Evolutionary conservation across 768 basidiomycete genomes (phyloP).

Genomic region (Panaeolus papilionaceus): DNA sequence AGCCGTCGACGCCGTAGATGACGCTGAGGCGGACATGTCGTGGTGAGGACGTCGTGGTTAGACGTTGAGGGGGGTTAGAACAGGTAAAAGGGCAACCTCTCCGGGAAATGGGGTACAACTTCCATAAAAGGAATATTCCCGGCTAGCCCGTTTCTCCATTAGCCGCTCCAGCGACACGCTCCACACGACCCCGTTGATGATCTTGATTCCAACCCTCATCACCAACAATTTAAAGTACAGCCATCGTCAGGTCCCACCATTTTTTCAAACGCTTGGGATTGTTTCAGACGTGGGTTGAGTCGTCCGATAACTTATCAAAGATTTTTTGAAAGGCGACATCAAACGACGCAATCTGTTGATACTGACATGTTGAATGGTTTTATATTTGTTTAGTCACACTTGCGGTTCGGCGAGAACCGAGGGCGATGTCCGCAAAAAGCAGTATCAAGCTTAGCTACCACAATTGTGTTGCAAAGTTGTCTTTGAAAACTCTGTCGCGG

Average conservation of each 20-base stretch:
- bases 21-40: conserved; percentile 32
- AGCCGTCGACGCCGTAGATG: conserved; percentile 40
- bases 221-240: conserved; percentile 4
- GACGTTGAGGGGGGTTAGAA: conserved; percentile 13
- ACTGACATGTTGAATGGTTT: too few relatives aligned
- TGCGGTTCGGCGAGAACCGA: too few relatives aligned
- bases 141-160: not conserved
- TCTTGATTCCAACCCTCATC: not conserved
- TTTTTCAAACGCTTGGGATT: not conserved
- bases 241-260: conserved; percentile 4
- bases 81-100: conserved; percentile 8
- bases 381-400: too few relatives aligned
- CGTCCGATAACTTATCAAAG: too few relatives aligned
- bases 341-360: not conserved
- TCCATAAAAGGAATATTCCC: conserved; percentile 3
- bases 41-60: conserved; percentile 10
- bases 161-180: not conserved
- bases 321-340: not conserved
- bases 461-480: not conserved
- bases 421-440: too few relatives aligned
- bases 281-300: not conserved
- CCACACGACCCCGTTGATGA: conserved; percentile 7
- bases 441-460: not conserved
- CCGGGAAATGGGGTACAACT: not conserved
- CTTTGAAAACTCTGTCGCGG: not conserved